phyloP scores from a whole-genome alignment of 179 eudicot genomes.

The Gypsophila paniculata region DNA sequence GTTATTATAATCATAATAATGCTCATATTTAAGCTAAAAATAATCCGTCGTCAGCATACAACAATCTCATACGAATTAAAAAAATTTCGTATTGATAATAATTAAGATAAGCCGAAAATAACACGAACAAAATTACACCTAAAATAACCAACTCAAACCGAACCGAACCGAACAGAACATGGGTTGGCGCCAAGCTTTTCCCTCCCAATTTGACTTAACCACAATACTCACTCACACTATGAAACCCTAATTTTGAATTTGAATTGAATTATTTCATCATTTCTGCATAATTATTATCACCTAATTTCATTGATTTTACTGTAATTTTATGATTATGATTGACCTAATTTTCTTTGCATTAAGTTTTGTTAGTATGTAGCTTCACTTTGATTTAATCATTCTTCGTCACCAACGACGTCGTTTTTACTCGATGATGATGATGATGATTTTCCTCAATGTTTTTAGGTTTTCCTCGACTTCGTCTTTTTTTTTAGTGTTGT shows the following conservation, averaged over 20 bases:
- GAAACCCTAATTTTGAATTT: background rate
- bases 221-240: constrained; percentile 17
- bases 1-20: no score
- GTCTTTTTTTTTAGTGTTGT: background rate
- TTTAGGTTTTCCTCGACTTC: constrained; percentile 21
- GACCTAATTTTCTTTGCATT: background rate
- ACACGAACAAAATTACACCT: no score
- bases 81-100: no score
- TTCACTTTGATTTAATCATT: constrained; percentile 46
- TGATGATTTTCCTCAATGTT: constrained; percentile 14
- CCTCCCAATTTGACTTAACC: constrained; percentile 34
- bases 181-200: constrained; percentile 15
- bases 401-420: constrained; percentile 19
- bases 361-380: constrained; percentile 35
- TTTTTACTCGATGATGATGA: constrained; percentile 8
- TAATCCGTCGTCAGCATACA: no score
- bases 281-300: background rate
- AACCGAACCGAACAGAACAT: no score
- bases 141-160: no score
- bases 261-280: background rate
- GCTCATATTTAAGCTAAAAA: no score
- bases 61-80: no score
- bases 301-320: background rate
- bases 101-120: no score
- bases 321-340: background rate